A percentile compares a stretch with the other conserved stretches of the same genome.
Conservation (phyloP, 257 asterid species). For the Przewalskia tangutica region DNA sequence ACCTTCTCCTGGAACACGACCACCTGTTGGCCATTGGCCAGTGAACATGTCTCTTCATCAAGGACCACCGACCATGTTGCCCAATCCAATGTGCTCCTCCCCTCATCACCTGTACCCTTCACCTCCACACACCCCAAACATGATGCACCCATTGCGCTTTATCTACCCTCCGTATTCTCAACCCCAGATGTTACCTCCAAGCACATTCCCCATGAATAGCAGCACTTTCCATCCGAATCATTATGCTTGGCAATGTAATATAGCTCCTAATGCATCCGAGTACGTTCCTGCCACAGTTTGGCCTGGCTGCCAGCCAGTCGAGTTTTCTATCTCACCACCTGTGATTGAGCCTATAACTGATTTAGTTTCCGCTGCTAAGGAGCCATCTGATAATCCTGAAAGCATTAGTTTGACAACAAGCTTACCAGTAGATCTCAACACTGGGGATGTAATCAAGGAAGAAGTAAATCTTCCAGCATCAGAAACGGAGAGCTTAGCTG, state of each 20-base stretch:
- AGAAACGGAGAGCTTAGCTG: conserved; percentile 39
- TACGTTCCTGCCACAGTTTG: conserved; percentile 60
- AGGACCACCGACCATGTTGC: conserved; percentile 60
- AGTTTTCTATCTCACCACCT: conserved; percentile 52
- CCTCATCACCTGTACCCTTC: conserved; percentile 88
- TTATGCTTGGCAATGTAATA: conserved; percentile 71
- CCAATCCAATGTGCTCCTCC: conserved; percentile 62
- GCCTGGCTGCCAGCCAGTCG: conserved; percentile 69
- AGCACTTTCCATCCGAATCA: conserved; percentile 64
- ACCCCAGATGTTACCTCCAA: conserved; percentile 54
- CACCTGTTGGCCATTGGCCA: conserved; percentile 67
- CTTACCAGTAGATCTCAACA: conserved; percentile 50
- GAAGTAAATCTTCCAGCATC: conserved; percentile 43
- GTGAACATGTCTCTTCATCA: conserved; percentile 85
- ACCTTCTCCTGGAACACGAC: conserved; percentile 54
- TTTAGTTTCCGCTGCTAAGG: conserved; percentile 31
- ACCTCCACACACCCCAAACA: conserved; percentile 83
- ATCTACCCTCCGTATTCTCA: conserved; percentile 77
- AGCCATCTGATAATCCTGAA: conserved; percentile 37
- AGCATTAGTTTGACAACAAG: conserved; percentile 38
- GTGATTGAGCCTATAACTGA: conserved; percentile 47
- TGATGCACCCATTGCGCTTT: conserved; percentile 79
- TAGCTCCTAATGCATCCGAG: conserved; percentile 48
- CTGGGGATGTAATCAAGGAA: conserved; percentile 55
- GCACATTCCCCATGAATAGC: conserved; percentile 49